Conservation (phyloP, 2,329 filamentous ascomycete genomes). For the Apiospora arundinis region DNA sequence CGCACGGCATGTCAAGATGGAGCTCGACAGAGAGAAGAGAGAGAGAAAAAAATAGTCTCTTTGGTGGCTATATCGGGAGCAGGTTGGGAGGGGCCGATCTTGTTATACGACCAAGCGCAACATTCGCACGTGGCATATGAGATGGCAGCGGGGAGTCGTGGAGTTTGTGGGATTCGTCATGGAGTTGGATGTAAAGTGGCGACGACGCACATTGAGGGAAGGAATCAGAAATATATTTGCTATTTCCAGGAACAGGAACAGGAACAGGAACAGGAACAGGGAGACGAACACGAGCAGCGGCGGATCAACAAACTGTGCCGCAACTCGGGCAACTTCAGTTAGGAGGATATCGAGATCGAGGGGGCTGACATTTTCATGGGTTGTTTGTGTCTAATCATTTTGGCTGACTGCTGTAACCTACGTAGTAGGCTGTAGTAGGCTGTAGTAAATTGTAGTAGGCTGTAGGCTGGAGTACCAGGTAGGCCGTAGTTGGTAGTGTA, state of each 20-base stretch:
- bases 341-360: not conserved
- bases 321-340: not conserved
- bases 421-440: too few species aligned
- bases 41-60: too few species aligned
- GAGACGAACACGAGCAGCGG: not conserved
- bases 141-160: not conserved
- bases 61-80: not conserved
- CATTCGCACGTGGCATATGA: constrained; percentile 9
- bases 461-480: too few species aligned
- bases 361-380: not conserved
- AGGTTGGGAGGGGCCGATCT: not conserved
- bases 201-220: not conserved
- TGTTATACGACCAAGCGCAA: not conserved
- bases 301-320: not conserved
- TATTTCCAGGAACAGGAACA: too few species aligned
- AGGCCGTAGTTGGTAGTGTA: not conserved
- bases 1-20: not conserved
- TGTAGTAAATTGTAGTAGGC: too few species aligned
- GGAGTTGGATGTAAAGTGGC: not conserved
- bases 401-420: too few species aligned
- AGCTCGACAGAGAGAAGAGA: not conserved
- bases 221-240: not conserved
- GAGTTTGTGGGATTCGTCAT: not conserved
- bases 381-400: not conserved
- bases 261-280: not conserved